Percentiles rank a stretch among this genome's conserved stretches.
phyloP scores from a whole-genome alignment of 345 rosid genomes.

The Excoecaria agallocha region DNA sequence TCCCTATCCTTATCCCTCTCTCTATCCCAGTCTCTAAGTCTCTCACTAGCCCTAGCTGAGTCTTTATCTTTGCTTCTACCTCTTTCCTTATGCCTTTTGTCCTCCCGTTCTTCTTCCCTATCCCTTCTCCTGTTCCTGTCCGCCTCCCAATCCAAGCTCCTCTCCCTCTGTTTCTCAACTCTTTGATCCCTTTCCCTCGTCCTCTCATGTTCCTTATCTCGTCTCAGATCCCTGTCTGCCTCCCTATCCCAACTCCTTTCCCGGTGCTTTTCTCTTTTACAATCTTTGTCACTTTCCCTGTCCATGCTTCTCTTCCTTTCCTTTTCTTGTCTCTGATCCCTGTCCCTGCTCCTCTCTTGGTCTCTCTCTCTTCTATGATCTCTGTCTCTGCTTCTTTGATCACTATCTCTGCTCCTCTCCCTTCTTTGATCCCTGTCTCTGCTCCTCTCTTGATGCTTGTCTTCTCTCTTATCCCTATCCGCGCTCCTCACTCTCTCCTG shows the following conservation, averaged over 20 bases:
- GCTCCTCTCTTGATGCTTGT: slow-evolving; percentile 25
- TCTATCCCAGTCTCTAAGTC: slow-evolving; percentile 40
- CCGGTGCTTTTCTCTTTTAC: slow-evolving; percentile 41
- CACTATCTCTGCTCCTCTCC: slow-evolving; percentile 41
- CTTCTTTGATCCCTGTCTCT: slow-evolving; percentile 28
- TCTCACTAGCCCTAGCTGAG: slow-evolving; percentile 34
- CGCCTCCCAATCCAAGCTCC: slow-evolving; percentile 16
- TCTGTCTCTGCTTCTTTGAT: slow-evolving; percentile 39
- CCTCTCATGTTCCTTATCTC: slow-evolving; percentile 5
- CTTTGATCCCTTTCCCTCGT: slow-evolving; percentile 8
- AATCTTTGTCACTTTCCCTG: slow-evolving; percentile 33
- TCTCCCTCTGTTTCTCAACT: background rate
- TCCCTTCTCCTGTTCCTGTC: slow-evolving; percentile 9
- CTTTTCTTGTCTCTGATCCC: slow-evolving; percentile 28
- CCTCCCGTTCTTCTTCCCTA: slow-evolving; percentile 8
- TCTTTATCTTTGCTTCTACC: slow-evolving; percentile 47
- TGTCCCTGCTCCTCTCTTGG: slow-evolving; percentile 17
- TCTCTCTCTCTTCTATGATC: slow-evolving; percentile 27
- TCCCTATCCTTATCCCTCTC: slow-evolving; percentile 21
- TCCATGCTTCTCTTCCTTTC: slow-evolving; percentile 42
- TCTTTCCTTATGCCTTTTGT: slow-evolving; percentile 25
- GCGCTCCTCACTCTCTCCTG: slow-evolving; percentile 24
- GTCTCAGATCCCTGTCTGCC: slow-evolving; percentile 26
- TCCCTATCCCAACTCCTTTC: slow-evolving; percentile 51
- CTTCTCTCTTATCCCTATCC: slow-evolving; percentile 19